Evolutionary conservation across 1,139 yeast species (phyloP).

Genomic region (Pichia sp.): DNA sequence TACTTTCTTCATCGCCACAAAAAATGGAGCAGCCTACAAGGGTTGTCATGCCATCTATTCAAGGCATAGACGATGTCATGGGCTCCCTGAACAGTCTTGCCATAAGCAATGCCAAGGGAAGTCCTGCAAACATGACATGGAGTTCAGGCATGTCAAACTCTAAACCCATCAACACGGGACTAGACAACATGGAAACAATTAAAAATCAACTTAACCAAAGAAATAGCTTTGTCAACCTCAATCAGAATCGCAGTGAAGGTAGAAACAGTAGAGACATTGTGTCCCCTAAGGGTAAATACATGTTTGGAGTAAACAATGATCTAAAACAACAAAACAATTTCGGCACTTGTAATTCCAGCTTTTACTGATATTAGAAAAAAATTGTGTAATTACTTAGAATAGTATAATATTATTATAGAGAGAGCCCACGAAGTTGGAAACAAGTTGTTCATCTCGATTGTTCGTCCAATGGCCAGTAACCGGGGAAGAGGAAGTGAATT

Average conservation of each 20-base stretch:
- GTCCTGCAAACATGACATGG: constrained; percentile 8
- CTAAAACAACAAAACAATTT: background rate
- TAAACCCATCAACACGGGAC: background rate
- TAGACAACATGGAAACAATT: background rate
- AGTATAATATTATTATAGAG: background rate
- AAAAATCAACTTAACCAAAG: background rate
- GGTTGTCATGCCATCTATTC: constrained; percentile 10
- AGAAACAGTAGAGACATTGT: constrained; percentile 5
- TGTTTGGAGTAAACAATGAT: constrained; percentile 11
- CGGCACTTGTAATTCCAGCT: constrained; percentile 1
- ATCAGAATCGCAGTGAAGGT: background rate
- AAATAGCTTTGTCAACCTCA: background rate
- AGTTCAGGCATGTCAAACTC: constrained; percentile 3
- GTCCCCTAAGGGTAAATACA: constrained; percentile 11
- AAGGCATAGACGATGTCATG: constrained; percentile 16
- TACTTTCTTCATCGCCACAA: constrained; percentile 6
- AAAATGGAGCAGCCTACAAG: constrained; percentile 6
- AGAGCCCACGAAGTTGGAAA: background rate
- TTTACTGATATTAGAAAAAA: constrained; percentile 1
- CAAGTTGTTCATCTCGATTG: constrained; percentile 4
- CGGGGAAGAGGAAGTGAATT: constrained; percentile 88
- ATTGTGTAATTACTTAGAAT: background rate
- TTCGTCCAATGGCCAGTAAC: constrained; percentile 61
- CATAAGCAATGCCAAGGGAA: background rate
- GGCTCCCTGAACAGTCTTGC: constrained; percentile 13